A percentile compares a stretch with the other conserved stretches of the same genome.
Conservation (phyloP, 2,329 filamentous ascomycete species). For the Bimuria novae-zelandiae region DNA sequence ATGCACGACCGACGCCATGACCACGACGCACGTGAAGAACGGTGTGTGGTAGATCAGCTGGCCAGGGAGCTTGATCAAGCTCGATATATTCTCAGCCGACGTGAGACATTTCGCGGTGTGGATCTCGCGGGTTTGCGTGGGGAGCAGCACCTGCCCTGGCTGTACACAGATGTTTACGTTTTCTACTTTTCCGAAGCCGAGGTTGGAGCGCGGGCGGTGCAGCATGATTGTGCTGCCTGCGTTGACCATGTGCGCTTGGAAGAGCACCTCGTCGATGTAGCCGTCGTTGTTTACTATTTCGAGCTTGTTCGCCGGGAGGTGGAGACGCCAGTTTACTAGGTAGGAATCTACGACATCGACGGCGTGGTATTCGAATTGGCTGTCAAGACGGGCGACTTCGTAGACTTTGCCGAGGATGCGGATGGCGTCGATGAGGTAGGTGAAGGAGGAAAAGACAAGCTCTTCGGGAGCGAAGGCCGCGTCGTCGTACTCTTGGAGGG, state of each 20-base stretch:
- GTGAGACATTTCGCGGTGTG: slow-evolving; percentile 82
- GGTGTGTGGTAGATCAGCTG: slow-evolving; percentile 70
- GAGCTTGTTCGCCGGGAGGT: slow-evolving; percentile 73
- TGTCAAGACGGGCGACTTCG: slow-evolving; percentile 47
- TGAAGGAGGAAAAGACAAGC: slow-evolving; percentile 77
- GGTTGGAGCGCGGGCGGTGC: slow-evolving; percentile 50
- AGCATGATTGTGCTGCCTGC: slow-evolving; percentile 46
- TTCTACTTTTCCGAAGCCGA: slow-evolving; percentile 43
- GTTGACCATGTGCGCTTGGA: slow-evolving; percentile 83
- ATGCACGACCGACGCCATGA: slow-evolving; percentile 47
- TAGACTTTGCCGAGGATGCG: slow-evolving; percentile 80
- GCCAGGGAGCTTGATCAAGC: slow-evolving; percentile 74
- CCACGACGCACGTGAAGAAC: slow-evolving; percentile 48
- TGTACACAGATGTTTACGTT: slow-evolving; percentile 67
- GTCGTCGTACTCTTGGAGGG: slow-evolving; percentile 78
- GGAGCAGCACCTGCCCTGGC: slow-evolving; percentile 56
- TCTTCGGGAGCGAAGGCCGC: slow-evolving; percentile 71
- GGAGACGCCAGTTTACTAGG: slow-evolving; percentile 76
- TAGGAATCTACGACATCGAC: slow-evolving; percentile 64
- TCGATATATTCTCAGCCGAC: slow-evolving; percentile 77
- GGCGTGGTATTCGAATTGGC: slow-evolving; percentile 47
- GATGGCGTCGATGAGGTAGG: slow-evolving; percentile 81
- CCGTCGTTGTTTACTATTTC: slow-evolving; percentile 71
- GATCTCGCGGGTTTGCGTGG: slow-evolving; percentile 56
- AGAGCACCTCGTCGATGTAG: slow-evolving; percentile 81